Base-by-base conservation (phyloP, 768 basidiomycete species). In the Vishniacozyma victoriae region DNA sequence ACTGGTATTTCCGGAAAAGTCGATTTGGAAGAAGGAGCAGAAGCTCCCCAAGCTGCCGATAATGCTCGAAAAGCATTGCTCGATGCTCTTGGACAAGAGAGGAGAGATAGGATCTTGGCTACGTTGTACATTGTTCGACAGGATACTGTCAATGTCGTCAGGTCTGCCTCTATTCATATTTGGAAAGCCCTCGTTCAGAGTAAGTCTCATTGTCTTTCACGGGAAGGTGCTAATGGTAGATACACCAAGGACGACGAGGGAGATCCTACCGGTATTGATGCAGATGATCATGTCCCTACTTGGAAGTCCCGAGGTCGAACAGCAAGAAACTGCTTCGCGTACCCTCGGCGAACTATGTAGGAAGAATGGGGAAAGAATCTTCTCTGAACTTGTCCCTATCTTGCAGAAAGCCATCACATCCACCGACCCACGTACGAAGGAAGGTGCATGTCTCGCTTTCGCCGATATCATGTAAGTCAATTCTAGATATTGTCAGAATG, bases 131-230 rank as follows among this genome's bases (percentile, higher is more conserved):
- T 97, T 56, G 87, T 91, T 44, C 83, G 92, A 38, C 93, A 97
- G 70, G 95, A 97, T 71, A 79, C 86, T 12, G 87, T 95, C 57
- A 82, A 81, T 35, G 79, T 83, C 37, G 92, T 97, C 29, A 82
- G 93, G 33, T 87, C 89, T 67, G 82, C 89, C 2, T 87, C 92
- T 0, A 81, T 93, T 37, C 89, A 89, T 48, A 95, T 97, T 55
- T 99, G 95, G 95, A 97, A 97, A 73, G 93, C 90, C 3, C 77
- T 97, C 54, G 92, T 99, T 9, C 81, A 89, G 69, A 97, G 89
- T 89, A 66, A 48, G 75, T 55, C 6, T 18, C 18, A n/a, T 50
- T 22, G 39, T n/a, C 44, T 16, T 37, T 41, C 26, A 44, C 27
- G 25, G 18, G 14, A 29, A 31, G 24, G 20, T 36, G 14, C 48